Evolutionary conservation across 805 yeast genomes (phyloP).

Genomic region (Yarrowia porcina): DNA sequence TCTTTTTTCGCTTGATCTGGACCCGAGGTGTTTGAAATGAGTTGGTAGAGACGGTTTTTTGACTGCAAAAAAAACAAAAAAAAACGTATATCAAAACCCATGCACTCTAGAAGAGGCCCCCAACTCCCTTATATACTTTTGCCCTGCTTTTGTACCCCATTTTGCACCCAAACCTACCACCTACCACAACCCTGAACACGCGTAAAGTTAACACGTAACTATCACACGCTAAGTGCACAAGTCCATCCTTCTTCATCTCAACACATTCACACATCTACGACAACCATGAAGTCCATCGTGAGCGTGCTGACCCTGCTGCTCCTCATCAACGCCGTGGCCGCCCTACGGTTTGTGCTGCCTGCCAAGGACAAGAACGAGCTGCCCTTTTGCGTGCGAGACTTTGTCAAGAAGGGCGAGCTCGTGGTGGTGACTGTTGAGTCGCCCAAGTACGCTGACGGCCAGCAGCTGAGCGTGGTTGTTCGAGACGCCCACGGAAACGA

Average conservation of each 20-base stretch:
- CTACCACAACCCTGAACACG: conserved; percentile 19
- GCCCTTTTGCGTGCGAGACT: conserved; percentile 89
- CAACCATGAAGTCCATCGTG: conserved; percentile 12
- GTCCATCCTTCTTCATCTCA: not conserved
- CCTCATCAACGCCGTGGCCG: conserved; percentile 28
- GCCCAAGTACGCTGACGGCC: conserved; percentile 86
- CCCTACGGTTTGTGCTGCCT: conserved; percentile 37
- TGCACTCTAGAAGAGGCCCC: not conserved
- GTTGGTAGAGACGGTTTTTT: not conserved
- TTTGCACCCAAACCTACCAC: not conserved
- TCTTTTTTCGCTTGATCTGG: not conserved
- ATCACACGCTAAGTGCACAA: not conserved
- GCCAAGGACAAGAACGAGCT: conserved; percentile 34
- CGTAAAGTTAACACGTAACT: conserved; percentile 26
- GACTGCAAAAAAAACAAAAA: no score
- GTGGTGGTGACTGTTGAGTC: conserved; percentile 82
- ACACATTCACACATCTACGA: not conserved
- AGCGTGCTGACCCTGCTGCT: conserved; percentile 25
- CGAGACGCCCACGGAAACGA: conserved; percentile 80
- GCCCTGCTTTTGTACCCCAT: not conserved
- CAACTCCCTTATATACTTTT: not conserved
- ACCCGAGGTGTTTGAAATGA: not conserved
- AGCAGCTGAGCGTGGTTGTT: conserved; percentile 57
- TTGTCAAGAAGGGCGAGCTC: conserved; percentile 75
- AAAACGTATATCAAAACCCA: no score